phyloP scores from a whole-genome alignment of 352 stramenopile species.

The Halophytophthora batemanensis region DNA sequence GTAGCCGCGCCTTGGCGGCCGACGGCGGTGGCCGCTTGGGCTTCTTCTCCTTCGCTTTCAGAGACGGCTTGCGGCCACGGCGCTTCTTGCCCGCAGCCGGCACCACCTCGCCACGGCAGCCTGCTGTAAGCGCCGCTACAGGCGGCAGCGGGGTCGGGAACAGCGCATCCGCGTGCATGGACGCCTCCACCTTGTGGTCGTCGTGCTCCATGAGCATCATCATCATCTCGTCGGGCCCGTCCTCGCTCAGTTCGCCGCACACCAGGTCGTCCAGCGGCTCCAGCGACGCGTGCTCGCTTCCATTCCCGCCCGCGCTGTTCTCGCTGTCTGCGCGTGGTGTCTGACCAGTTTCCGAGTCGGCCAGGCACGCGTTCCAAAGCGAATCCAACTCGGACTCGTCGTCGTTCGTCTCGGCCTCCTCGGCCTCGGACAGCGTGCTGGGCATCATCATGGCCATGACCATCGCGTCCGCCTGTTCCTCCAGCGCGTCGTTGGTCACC shows the following conservation, averaged over 20 bases:
- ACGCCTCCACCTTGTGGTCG: conserved; percentile 6
- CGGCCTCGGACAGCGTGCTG: conserved; percentile 15
- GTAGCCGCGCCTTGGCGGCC: conserved; percentile 37
- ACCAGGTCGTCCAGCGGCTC: conserved; percentile 21
- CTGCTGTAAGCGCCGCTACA: conserved; percentile 19
- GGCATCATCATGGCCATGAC: conserved; percentile 30
- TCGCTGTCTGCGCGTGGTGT: conserved; percentile 5
- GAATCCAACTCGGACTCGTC: conserved; percentile 22
- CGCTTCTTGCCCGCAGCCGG: conserved; percentile 27
- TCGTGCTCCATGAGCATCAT: conserved; percentile 31
- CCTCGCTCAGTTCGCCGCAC: conserved; percentile 27
- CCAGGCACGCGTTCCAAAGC: conserved; percentile 29
- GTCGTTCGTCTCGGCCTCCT: conserved; percentile 17
- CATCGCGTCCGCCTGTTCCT: conserved; percentile 17
- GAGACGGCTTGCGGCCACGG: conserved; percentile 35
- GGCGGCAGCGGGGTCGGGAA: conserved; percentile 14
- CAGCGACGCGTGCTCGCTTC: conserved; percentile 11
- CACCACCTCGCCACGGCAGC: conserved; percentile 12
- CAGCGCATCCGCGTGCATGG: conserved; percentile 21
- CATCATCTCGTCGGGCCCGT: conserved; percentile 30
- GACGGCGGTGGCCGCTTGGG: conserved; percentile 35
- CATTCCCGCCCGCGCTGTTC: conserved; percentile 1
- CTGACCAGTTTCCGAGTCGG: conserved; percentile 6
- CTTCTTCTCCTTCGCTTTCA: conserved; percentile 34
- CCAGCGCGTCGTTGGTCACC: conserved; percentile 16